phyloP scores from a whole-genome alignment of 1,139 yeast species.

The Yamadazyma oceani region DNA sequence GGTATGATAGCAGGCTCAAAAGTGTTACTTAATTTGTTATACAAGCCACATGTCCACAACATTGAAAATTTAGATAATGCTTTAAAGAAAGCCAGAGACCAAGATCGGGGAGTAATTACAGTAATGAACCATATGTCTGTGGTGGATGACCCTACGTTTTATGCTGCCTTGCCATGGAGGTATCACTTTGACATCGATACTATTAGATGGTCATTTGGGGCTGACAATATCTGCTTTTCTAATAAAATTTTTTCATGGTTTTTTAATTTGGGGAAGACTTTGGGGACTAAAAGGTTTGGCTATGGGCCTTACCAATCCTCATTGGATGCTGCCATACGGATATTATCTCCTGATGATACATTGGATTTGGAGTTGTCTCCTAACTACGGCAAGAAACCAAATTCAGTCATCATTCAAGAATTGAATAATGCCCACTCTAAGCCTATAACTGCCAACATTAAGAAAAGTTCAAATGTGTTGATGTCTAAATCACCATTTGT shows the following conservation, averaged over 20 bases:
- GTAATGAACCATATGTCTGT: constrained; percentile 97
- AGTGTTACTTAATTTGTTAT: constrained; percentile 56
- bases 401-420: constrained; percentile 30
- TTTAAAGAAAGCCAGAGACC: constrained; percentile 56
- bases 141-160: constrained; percentile 88
- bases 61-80: constrained; percentile 66
- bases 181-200: constrained; percentile 63
- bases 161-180: constrained; percentile 82
- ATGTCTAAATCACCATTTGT: constrained; percentile 48
- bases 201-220: constrained; percentile 93
- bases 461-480: constrained; percentile 29
- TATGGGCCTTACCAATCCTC: constrained; percentile 91
- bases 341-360: constrained; percentile 79
- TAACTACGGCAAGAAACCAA: constrained; percentile 30
- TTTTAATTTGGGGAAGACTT: constrained; percentile 83
- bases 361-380: constrained; percentile 52
- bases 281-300: constrained; percentile 86
- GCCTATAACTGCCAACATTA: constrained; percentile 24
- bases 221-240: constrained; percentile 85
- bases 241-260: constrained; percentile 54
- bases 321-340: constrained; percentile 81
- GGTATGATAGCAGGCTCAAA: constrained; percentile 68
- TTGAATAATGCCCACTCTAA: constrained; percentile 19
- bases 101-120: constrained; percentile 75
- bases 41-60: constrained; percentile 62